Evolutionary conservation across 1,284 basidiomycete species (phyloP).

Genomic region (Trichosporon sp.): DNA sequence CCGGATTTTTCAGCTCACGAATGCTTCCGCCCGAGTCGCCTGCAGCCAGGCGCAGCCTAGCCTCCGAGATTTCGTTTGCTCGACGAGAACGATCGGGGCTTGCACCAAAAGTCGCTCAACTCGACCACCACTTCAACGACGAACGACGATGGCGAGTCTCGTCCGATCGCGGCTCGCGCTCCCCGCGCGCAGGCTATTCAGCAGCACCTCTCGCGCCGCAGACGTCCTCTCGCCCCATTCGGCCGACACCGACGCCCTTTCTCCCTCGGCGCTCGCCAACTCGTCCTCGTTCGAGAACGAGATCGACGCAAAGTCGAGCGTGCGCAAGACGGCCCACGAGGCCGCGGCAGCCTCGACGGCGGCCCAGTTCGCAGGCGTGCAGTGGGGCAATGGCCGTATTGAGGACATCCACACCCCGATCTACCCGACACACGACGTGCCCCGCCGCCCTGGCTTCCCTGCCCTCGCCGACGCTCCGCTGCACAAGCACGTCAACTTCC

Average conservation of each 20-base stretch:
- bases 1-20: constrained; percentile 2
- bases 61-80: constrained; percentile 10
- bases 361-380: background rate
- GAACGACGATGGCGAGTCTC: background rate
- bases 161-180: background rate
- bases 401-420: constrained; percentile 6
- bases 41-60: background rate
- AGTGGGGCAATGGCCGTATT: background rate
- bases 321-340: background rate
- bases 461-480: constrained; percentile 19
- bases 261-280: too few relatives aligned
- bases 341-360: constrained; percentile 7
- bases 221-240: constrained; percentile 4
- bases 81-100: background rate
- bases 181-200: background rate
- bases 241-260: too few relatives aligned
- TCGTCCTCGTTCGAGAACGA: too few relatives aligned
- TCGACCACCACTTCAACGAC: background rate
- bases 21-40: background rate
- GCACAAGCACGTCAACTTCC: constrained; percentile 38
- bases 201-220: background rate
- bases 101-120: background rate
- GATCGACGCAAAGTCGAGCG: background rate
- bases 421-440: constrained; percentile 15
- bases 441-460: constrained; percentile 23